A percentile compares a stretch with the other conserved stretches of the same genome.
These are phyloP conservation scores for Erysimum cheiranthoides DNA, from an alignment of 345 rosid genomes.

Conservation along the genomic window DNA sequence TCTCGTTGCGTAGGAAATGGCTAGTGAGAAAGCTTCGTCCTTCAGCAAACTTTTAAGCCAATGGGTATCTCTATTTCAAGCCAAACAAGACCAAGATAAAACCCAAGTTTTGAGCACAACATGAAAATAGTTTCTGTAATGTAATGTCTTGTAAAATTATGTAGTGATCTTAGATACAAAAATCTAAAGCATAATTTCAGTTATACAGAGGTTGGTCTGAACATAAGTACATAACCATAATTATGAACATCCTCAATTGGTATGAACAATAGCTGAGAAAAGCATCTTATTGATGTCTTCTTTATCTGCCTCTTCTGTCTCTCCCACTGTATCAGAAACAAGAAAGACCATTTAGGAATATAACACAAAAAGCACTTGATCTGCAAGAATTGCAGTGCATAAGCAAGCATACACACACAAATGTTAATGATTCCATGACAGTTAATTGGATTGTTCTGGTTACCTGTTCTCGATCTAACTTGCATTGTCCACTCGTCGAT, in stretches of 20 bases:
- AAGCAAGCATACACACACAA: background rate
- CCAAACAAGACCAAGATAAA: conserved; percentile 20
- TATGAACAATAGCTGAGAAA: conserved; percentile 74
- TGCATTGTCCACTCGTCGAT: conserved; percentile 88
- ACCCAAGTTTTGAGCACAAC: background rate
- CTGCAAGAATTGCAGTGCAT: background rate
- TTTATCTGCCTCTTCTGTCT: conserved; percentile 54
- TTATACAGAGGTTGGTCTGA: conserved; percentile 8
- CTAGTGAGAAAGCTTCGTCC: conserved; percentile 75
- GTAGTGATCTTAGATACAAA: conserved; percentile 12
- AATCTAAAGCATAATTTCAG: conserved; percentile 10
- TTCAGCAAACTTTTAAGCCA: conserved; percentile 11
- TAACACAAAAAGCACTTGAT: background rate
- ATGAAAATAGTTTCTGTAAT: conserved; percentile 2
- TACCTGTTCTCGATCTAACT: conserved; percentile 76
- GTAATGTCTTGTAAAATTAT: conserved; percentile 24
- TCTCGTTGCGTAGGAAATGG: conserved; percentile 72
- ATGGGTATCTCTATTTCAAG: background rate
- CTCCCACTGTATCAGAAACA: conserved; percentile 56
- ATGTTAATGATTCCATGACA: background rate
- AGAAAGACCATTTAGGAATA: background rate
- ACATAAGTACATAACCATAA: conserved; percentile 12
- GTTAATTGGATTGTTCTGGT: conserved; percentile 10
- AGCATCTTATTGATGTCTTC: conserved; percentile 76
- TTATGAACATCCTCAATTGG: conserved; percentile 44